These are phyloP conservation scores for Xylariaceae sp. DNA, from an alignment of 2,329 filamentous ascomycete genomes.

Conservation along the genomic window DNA sequence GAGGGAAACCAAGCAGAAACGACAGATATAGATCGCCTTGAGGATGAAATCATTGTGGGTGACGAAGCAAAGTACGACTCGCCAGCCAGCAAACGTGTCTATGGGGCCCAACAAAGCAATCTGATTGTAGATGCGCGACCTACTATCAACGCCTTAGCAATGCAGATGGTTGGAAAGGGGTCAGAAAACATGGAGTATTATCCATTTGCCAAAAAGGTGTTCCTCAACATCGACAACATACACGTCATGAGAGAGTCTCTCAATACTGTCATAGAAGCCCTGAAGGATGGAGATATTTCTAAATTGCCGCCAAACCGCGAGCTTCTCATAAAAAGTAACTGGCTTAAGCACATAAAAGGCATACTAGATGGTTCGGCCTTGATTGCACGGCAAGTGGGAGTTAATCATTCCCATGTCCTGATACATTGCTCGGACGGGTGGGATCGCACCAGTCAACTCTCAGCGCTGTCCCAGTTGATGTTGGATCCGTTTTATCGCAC, in stretches of 20 bases:
- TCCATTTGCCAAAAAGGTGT: slow-evolving; percentile 83
- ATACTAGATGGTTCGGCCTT: slow-evolving; percentile 79
- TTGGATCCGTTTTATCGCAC: slow-evolving; percentile 94
- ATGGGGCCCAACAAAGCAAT: slow-evolving; percentile 89
- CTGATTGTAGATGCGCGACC: slow-evolving; percentile 94
- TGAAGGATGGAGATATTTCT: slow-evolving; percentile 89
- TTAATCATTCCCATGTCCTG: slow-evolving; percentile 88
- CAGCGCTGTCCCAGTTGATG: slow-evolving; percentile 85
- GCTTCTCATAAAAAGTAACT: slow-evolving; percentile 73
- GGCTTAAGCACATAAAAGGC: slow-evolving; percentile 82
- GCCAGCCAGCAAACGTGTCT: slow-evolving; percentile 62
- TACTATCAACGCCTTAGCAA: slow-evolving; percentile 88
- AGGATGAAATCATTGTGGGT: slow-evolving; percentile 60
- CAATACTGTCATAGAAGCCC: slow-evolving; percentile 76
- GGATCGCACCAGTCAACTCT: slow-evolving; percentile 94
- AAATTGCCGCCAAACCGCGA: slow-evolving; percentile 77
- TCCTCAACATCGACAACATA: slow-evolving; percentile 95
- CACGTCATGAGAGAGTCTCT: slow-evolving; percentile 95
- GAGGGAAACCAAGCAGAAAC: slow-evolving; percentile 54
- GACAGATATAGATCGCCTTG: slow-evolving; percentile 58
- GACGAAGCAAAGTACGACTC: slow-evolving; percentile 50
- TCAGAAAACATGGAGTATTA: slow-evolving; percentile 99
- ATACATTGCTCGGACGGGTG: slow-evolving; percentile 98
- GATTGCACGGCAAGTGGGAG: slow-evolving; percentile 81
- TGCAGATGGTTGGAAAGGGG: slow-evolving; percentile 87